Base-by-base conservation (phyloP, 2,329 filamentous ascomycete species). In the Aspergillus viridinutans region DNA sequence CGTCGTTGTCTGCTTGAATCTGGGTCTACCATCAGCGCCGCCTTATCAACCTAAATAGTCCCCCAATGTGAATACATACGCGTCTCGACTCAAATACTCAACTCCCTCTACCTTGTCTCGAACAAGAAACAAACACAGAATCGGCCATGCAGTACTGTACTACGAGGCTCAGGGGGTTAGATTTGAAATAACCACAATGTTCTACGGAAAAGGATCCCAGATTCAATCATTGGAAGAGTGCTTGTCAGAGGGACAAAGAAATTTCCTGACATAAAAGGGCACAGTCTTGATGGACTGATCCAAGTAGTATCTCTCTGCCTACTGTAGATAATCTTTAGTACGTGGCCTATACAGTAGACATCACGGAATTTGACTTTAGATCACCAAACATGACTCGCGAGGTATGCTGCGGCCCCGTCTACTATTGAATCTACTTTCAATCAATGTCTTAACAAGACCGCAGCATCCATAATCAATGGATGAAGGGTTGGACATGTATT, bases 151-250 rank as follows among this genome's bases (percentile, higher is more conserved):
- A 38, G 14, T 35, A 17, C 32, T 35, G 32, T 35, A 17, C 14
- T 35, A 17, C 32, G 28, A 35, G 12, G 4, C 32, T 14, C 14
- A 17, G 14, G 32, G 3, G 32, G 32, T 17, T 6, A 35, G 32
- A 2, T 14, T 17, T 35, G 12, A 35, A 35, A 35, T 12, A 35
- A 32, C 32, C 12, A 38, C 14, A 38, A 38, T 7, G 32, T 17
- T 14, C 32, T 17, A 38, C 57, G 57, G 59, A 60, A 58, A 54
- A 57, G 55, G 58, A 28, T 56, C 57, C 59, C 61, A 54, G 49
- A 45, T 55, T 51, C 55, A 49, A 61, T 59, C 38, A 50, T 25
- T 23, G 25, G 45, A 17, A 38, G 32, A 38, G 32, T 17, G 5
- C 14, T 38, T 38, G 5, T 3, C 32, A 21, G 42, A 49, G 3